phyloP scores from a whole-genome alignment of 2,329 filamentous ascomycete genomes.

The Pseudogymnoascus verrucosus region DNA sequence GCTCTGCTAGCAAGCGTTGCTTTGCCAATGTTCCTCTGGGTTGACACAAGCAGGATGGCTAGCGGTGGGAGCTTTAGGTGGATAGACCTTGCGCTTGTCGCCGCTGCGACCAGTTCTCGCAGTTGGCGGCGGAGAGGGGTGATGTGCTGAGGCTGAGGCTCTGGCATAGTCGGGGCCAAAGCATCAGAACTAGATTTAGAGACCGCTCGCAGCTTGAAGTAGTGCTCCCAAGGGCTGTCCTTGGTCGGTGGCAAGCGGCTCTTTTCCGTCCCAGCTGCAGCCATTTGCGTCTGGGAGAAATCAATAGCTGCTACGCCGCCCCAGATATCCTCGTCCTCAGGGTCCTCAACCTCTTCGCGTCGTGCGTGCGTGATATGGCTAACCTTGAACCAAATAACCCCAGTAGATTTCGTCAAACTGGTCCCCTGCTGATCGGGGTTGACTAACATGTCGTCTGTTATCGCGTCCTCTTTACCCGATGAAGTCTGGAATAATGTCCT shows the following conservation, averaged over 20 bases:
- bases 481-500: conserved; percentile 68
- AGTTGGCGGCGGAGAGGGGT: conserved; percentile 61
- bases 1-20: conserved; percentile 67
- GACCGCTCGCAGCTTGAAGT: conserved; percentile 66
- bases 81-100: conserved; percentile 79
- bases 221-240: conserved; percentile 80
- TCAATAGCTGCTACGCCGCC: conserved; percentile 81
- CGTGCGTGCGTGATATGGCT: conserved; percentile 59
- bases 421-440: conserved; percentile 45
- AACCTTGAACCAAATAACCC: conserved; percentile 88
- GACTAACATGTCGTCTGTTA: conserved; percentile 59
- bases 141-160: conserved; percentile 42
- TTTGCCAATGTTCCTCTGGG: conserved; percentile 90
- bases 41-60: conserved; percentile 81
- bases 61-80: conserved; percentile 82
- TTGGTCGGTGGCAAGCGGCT: conserved; percentile 70
- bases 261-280: conserved; percentile 81
- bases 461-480: conserved; percentile 47
- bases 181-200: conserved; percentile 42
- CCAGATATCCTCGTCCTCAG: conserved; percentile 65
- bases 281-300: conserved; percentile 77
- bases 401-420: conserved; percentile 33
- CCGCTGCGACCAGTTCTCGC: conserved; percentile 76
- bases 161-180: conserved; percentile 30
- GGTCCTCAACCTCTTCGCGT: conserved; percentile 43